phyloP scores from a whole-genome alignment of 306 rosid genomes.

The Prunus campanulata region DNA sequence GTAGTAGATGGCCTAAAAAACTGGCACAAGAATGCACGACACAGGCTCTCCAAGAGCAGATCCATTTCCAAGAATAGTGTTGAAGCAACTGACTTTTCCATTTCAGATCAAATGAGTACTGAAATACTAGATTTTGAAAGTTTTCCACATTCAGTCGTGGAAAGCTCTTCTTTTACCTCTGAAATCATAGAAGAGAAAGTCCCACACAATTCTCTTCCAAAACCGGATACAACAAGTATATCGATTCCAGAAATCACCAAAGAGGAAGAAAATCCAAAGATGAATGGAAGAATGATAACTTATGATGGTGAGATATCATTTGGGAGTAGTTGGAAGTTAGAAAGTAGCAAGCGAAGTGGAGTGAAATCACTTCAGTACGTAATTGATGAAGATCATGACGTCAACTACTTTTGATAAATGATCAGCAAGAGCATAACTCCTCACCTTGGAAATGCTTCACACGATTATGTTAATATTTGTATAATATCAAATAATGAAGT shows the following conservation, averaged over 20 bases:
- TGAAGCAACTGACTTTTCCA: slow-evolving; percentile 6
- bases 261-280: slow-evolving; percentile 26
- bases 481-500: no score
- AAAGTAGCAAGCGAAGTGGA: slow-evolving; percentile 30
- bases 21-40: slow-evolving; percentile 52
- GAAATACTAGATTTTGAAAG: neutral
- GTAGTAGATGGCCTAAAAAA: slow-evolving; percentile 47
- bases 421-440: neutral
- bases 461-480: neutral
- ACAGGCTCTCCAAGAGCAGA: slow-evolving; percentile 26
- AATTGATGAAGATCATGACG: slow-evolving; percentile 35
- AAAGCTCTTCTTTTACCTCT: neutral
- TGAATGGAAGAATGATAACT: slow-evolving; percentile 25
- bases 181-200: neutral
- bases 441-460: neutral
- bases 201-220: neutral
- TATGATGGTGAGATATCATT: slow-evolving; percentile 62
- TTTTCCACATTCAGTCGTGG: neutral
- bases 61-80: slow-evolving; percentile 1
- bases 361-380: slow-evolving; percentile 40
- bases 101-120: neutral
- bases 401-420: neutral
- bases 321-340: slow-evolving; percentile 46
- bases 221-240: neutral
- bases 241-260: slow-evolving; percentile 13